Conservation (phyloP, 2,329 filamentous ascomycete genomes). For the Akanthomyces muscarius region DNA sequence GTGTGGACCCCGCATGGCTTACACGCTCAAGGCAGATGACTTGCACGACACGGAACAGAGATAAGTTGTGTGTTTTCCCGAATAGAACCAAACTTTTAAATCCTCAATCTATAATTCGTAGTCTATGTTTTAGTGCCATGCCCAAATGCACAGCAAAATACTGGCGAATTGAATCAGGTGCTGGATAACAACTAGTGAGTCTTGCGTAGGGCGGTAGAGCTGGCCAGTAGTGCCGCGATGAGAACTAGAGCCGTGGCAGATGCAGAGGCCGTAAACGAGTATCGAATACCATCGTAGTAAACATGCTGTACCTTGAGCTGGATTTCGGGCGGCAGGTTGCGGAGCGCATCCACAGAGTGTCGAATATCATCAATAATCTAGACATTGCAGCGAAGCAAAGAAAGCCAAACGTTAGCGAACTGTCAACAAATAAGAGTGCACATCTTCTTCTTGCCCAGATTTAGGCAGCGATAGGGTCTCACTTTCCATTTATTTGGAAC, state of each 20-base stretch:
- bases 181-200: conserved; percentile 23
- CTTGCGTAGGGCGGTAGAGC: conserved; percentile 29
- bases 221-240: conserved; percentile 29
- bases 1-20: conserved; percentile 3
- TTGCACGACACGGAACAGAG: neutral
- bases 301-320: conserved; percentile 54
- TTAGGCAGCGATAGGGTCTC: conserved; percentile 28
- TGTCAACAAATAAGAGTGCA: neutral
- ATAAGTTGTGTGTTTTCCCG: neutral
- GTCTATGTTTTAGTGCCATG: neutral
- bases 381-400: conserved; percentile 3
- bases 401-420: conserved; percentile 9
- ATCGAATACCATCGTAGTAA: conserved; percentile 56
- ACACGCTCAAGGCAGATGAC: neutral
- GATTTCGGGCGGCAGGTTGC: conserved; percentile 50
- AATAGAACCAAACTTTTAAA: neutral
- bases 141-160: neutral
- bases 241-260: conserved; percentile 45
- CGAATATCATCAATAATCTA: conserved; percentile 59
- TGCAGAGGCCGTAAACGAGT: conserved; percentile 54
- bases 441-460: neutral
- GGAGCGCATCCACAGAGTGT: conserved; percentile 55
- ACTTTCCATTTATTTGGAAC: conserved; percentile 57
- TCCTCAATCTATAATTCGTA: neutral
- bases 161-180: neutral